Percentiles rank a stretch among this genome's conserved stretches.
These are phyloP conservation scores for Helotiales sp. DNA, from an alignment of 2,329 filamentous ascomycete genomes.

Conservation along the genomic window DNA sequence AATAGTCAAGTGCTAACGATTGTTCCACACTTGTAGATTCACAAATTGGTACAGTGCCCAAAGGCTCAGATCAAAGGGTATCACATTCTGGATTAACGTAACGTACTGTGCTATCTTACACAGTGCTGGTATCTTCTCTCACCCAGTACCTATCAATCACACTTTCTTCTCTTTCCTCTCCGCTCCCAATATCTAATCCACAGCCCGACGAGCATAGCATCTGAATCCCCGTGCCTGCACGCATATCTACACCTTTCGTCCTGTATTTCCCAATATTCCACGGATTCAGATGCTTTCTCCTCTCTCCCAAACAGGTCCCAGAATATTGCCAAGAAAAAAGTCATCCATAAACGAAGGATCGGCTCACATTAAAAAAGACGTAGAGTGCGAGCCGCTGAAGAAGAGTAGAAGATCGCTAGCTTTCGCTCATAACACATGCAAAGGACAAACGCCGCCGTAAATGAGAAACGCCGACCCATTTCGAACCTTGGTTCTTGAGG, in stretches of 20 bases:
- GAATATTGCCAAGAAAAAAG: background rate
- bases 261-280: background rate
- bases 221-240: constrained; percentile 17
- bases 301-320: background rate
- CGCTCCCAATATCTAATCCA: background rate
- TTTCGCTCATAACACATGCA: constrained; percentile 1
- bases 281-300: background rate
- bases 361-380: background rate
- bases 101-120: constrained; percentile 19
- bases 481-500: background rate
- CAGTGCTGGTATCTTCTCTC: constrained; percentile 11
- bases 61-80: constrained; percentile 14
- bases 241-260: constrained; percentile 19
- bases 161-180: background rate
- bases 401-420: constrained; percentile 3
- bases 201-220: background rate
- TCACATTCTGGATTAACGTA: constrained; percentile 21
- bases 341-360: background rate
- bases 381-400: background rate
- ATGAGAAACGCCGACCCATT: background rate
- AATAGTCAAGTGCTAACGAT: background rate
- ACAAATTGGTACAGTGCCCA: background rate
- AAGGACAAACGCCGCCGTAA: background rate
- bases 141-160: background rate
- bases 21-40: background rate